Evolutionary conservation across 345 rosid species (phyloP), one percentile per base, ranked within the genome.

Genomic region (Citrus sp.): DNA sequence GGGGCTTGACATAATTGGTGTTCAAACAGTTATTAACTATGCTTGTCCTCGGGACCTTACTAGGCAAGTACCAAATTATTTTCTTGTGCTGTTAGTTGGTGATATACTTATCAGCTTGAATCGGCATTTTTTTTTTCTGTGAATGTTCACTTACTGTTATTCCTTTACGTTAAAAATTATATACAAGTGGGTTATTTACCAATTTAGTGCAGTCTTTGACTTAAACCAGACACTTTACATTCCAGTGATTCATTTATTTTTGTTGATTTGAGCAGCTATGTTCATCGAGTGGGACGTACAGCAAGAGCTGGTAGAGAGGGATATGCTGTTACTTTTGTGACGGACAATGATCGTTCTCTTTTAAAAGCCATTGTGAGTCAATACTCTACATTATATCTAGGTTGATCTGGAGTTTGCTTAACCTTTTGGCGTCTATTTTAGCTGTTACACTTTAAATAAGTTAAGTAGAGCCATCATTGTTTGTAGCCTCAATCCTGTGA

Each of bases 251-350:
- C 37, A 35, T 56, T 1, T 72, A 2, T 34, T 61, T 72, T 59
- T 80, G 40, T 81, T 74, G 65, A 62, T 75, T 42, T 79, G 28
- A 76, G 76, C 91, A 96, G 99, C 80, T 94, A 96, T 78, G 91
- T 92, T 83, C 99, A 96, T 83, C 89, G 98, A 82, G 99, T 96
- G 21, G 99, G 99, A 76, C 92, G 98, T 71, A 94, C 98, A 66
- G 99, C 99, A 71, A 89, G 99, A 91, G 99, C 99, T 80, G 99
- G 99, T 13, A 90, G 97, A 86, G 91, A 92, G 86, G 98, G 99
- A 77, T 96, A 89, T 84, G 99, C 99, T 61, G 99, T 96, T 74
- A 96, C 98, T 32, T 91, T 96, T 80, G 83, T 94, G 80, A 90
- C 98, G 54, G 99, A 96, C 82, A 92, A 84, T 83, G 98, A 96